Percentiles rank a stretch among this genome's conserved stretches.
These are phyloP conservation scores for Jacaranda copaia DNA, from an alignment of 257 asterid genomes.

Conservation along the genomic window DNA sequence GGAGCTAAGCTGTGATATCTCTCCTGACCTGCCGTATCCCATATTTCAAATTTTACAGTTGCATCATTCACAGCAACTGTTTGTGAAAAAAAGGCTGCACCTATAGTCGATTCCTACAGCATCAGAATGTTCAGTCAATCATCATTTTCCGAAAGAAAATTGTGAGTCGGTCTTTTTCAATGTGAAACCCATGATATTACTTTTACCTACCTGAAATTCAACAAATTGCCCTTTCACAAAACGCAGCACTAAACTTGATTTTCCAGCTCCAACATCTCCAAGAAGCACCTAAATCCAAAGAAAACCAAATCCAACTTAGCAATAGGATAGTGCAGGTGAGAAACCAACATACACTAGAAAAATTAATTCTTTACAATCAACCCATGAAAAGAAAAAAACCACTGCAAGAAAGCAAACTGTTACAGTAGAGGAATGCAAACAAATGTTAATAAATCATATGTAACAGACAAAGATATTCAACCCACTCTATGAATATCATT, in stretches of 20 bases:
- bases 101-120: slow-evolving; percentile 83
- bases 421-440: background rate
- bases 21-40: slow-evolving; percentile 97
- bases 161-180: background rate
- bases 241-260: slow-evolving; percentile 83
- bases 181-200: background rate
- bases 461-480: background rate
- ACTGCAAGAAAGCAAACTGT: background rate
- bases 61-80: slow-evolving; percentile 83
- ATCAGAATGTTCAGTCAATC: slow-evolving; percentile 29
- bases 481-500: background rate
- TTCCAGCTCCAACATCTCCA: slow-evolving; percentile 95
- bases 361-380: slow-evolving; percentile 2
- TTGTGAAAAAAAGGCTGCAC: slow-evolving; percentile 92
- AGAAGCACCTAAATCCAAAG: slow-evolving; percentile 67
- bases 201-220: slow-evolving; percentile 76
- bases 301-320: slow-evolving; percentile 21
- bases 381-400: background rate
- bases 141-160: slow-evolving; percentile 18
- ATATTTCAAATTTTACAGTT: slow-evolving; percentile 84
- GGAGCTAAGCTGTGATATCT: slow-evolving; percentile 95
- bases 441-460: background rate
- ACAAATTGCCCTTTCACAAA: slow-evolving; percentile 87
- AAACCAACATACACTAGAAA: background rate
- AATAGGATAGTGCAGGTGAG: slow-evolving; percentile 6